Evolutionary conservation across 345 rosid species (phyloP).

Genomic region (Arabidopsis suecica): DNA sequence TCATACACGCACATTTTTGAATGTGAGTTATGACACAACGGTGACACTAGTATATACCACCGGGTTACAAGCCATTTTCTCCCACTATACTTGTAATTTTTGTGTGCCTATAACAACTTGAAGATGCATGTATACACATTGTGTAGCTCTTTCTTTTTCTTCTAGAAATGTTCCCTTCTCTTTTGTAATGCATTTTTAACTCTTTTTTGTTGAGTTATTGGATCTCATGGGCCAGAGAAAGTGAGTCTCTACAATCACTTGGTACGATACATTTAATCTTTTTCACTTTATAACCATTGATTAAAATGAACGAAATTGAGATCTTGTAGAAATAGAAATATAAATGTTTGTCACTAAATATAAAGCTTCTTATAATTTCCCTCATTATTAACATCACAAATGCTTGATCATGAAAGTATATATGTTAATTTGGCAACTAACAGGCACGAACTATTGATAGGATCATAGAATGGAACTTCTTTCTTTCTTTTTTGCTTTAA

Average conservation of each 20-base stretch:
- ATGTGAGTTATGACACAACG: too few relatives aligned
- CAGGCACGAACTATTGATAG: not conserved
- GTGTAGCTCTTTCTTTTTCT: not conserved
- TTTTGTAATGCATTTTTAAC: not conserved
- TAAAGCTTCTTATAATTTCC: not conserved
- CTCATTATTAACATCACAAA: not conserved
- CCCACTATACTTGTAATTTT: not conserved
- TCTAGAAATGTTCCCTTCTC: not conserved
- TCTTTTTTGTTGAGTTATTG: not conserved
- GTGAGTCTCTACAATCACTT: not conserved
- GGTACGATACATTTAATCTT: not conserved
- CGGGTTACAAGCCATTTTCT: not conserved
- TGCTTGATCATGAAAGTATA: constrained; percentile 9
- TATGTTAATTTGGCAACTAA: not conserved
- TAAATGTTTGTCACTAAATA: not conserved
- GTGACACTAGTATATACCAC: not conserved
- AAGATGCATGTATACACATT: not conserved
- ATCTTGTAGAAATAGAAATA: not conserved
- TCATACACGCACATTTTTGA: not conserved
- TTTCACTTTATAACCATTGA: not conserved
- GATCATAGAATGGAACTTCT: not conserved
- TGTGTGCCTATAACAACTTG: not conserved
- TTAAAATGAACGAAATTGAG: not conserved
- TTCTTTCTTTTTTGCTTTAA: not conserved
- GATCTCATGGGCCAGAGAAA: constrained; percentile 23